phyloP scores from a whole-genome alignment of 208 protist genomes.

The Phytomonas sp. region DNA sequence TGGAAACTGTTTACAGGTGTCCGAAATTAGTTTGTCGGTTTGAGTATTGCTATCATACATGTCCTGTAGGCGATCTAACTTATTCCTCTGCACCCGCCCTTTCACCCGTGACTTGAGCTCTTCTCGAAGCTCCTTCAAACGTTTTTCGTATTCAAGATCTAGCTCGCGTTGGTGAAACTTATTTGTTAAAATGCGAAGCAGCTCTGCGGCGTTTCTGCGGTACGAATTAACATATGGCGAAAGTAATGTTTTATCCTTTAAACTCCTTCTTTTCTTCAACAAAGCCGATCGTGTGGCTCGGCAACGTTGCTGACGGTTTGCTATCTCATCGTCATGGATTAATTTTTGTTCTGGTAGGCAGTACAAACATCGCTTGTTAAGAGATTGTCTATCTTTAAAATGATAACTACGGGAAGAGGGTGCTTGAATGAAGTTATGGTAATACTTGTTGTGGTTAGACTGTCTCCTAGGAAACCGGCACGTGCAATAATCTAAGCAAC shows the following conservation, averaged over 20 bases:
- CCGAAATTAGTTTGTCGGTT: neutral
- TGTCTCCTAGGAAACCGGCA: conserved; percentile 13
- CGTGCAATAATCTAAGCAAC: conserved; percentile 40
- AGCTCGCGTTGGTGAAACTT: conserved; percentile 36
- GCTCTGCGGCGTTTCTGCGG: conserved; percentile 45
- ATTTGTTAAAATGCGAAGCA: conserved; percentile 52
- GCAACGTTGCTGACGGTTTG: conserved; percentile 42
- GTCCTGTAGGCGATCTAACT: neutral
- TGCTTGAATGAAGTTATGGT: neutral
- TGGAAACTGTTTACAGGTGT: neutral
- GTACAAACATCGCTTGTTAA: conserved; percentile 15
- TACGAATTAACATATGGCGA: neutral
- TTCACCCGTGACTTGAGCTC: conserved; percentile 52
- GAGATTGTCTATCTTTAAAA: neutral
- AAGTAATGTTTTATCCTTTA: neutral
- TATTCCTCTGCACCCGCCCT: conserved; percentile 18
- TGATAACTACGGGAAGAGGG: neutral
- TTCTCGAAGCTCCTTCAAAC: conserved; percentile 44
- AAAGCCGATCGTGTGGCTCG: conserved; percentile 24
- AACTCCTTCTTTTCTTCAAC: neutral
- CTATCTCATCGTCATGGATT: conserved; percentile 42
- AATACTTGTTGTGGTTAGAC: conserved; percentile 1
- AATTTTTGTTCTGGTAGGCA: conserved; percentile 62
- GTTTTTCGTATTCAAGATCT: conserved; percentile 39
- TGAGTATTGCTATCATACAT: neutral